These are phyloP conservation scores for Lepiota subincarnata DNA, from an alignment of 768 basidiomycete genomes.

Conservation along the genomic window DNA sequence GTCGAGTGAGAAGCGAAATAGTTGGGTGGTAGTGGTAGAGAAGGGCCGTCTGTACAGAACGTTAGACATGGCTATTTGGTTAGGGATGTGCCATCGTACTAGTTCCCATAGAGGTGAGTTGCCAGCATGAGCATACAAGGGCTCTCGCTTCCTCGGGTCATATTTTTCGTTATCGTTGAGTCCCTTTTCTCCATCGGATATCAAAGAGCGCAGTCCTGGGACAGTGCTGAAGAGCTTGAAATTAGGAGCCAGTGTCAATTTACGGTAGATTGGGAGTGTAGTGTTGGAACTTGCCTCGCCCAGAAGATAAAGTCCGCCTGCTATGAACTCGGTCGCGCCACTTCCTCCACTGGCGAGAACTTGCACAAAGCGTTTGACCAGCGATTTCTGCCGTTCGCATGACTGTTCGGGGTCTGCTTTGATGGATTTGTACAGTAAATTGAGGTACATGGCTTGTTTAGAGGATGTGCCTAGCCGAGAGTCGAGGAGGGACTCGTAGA, in stretches of 20 bases:
- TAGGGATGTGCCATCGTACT: constrained; percentile 40
- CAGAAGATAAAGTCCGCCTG: constrained; percentile 82
- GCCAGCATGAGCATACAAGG: constrained; percentile 78
- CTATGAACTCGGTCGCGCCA: constrained; percentile 82
- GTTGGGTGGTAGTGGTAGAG: constrained; percentile 89
- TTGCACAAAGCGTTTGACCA: constrained; percentile 82
- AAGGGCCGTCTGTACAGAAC: constrained; percentile 60
- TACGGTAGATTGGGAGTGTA: background rate
- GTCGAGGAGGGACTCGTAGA: constrained; percentile 90
- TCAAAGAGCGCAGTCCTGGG: constrained; percentile 36
- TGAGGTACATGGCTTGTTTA: constrained; percentile 97
- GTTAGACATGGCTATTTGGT: background rate
- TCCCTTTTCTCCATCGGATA: constrained; percentile 25
- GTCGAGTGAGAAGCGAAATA: constrained; percentile 78
- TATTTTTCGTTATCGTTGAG: constrained; percentile 40
- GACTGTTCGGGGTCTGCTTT: constrained; percentile 52
- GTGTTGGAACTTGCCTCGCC: constrained; percentile 62
- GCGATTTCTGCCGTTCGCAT: constrained; percentile 66
- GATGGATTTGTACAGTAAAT: constrained; percentile 86
- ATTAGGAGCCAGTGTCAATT: constrained; percentile 2
- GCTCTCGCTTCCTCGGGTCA: constrained; percentile 88
- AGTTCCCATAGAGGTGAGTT: constrained; percentile 87
- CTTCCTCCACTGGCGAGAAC: constrained; percentile 64
- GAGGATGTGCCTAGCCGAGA: constrained; percentile 73
- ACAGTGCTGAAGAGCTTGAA: constrained; percentile 38